Evolutionary conservation across 2,329 filamentous ascomycete species (phyloP), one percentile per base, ranked within the genome.

Genomic region (Alternaria arborescens): DNA sequence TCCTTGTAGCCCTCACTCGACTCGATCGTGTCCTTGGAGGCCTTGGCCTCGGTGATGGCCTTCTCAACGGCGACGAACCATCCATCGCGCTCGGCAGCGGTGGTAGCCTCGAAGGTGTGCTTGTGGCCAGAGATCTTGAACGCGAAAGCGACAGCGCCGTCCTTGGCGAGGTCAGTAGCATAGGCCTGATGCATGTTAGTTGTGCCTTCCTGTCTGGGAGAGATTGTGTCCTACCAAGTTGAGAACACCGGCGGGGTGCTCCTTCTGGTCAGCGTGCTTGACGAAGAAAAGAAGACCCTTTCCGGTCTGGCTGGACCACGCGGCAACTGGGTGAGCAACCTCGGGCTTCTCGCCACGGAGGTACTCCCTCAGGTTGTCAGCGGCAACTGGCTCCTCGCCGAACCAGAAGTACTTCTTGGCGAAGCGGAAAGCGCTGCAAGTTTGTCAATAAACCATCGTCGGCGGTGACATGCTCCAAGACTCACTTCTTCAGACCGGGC

Each of bases 281-380:
- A 91, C 90, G 81, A 92, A 91, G 86, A 96, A 97, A 42, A 98
- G 85, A 20, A 98, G 90, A 77, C 95, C 95, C 86, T 97, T 97
- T 80, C 94, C 94, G 61, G 94, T 97, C 85, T 97, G 89, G 71
- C 89, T 89, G 66, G 94, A 93, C 93, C 95, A 97, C 36, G 95
- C 91, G 70, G 89, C 90, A 71, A 91, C 90, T 69, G 91, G 86
- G 83, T 96, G 90, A 63, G 91, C 90, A 68, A 89, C 85, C 55
- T 89, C 85, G 58, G 89, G 85, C 89, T 97, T 97, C 87, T 97
- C 93, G 74, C 88, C 89, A 82, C 93, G 92, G 71, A 96, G 86
- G 84, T 94, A 97, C 72, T 86, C 82, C 70, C 85, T 81, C 58
- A 97, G 86, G 77, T 90, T 86, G 82, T 94, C 90, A 71, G 88